phyloP scores from a whole-genome alignment of 2,329 filamentous ascomycete species.

The Simplicillium aogashimaense region DNA sequence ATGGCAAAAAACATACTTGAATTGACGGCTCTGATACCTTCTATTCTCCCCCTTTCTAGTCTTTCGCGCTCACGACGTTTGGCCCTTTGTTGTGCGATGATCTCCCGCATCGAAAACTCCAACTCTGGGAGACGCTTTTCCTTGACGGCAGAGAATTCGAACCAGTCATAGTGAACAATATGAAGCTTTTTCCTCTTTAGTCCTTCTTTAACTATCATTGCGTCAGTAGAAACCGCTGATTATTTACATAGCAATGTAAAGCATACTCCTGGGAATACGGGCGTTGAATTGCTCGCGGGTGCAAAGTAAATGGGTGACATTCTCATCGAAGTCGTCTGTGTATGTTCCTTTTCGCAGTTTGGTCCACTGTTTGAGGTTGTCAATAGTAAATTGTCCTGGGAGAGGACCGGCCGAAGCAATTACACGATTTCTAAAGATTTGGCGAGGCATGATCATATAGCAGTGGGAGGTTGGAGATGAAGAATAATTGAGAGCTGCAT shows the following conservation, averaged over 20 bases:
- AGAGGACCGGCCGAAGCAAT: slow-evolving; percentile 52
- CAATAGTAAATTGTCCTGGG: slow-evolving; percentile 31
- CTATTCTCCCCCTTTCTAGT: slow-evolving; percentile 25
- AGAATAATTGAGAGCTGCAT: background rate
- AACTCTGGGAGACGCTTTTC: slow-evolving; percentile 19
- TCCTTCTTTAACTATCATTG: slow-evolving; percentile 23
- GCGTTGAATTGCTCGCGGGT: slow-evolving; percentile 50
- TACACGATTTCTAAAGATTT: slow-evolving; percentile 40
- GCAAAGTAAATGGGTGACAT: slow-evolving; percentile 65
- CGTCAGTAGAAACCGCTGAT: slow-evolving; percentile 1
- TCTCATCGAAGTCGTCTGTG: slow-evolving; percentile 34
- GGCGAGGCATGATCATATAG: slow-evolving; percentile 16
- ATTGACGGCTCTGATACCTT: slow-evolving; percentile 34
- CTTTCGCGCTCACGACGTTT: slow-evolving; percentile 20
- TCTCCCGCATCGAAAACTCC: slow-evolving; percentile 31
- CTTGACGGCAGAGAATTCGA: slow-evolving; percentile 31
- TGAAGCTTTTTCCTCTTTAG: slow-evolving; percentile 24
- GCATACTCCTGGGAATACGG: slow-evolving; percentile 23
- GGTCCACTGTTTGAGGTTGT: slow-evolving; percentile 59
- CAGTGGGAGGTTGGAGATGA: background rate
- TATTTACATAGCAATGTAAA: background rate
- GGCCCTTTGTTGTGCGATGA: slow-evolving; percentile 18
- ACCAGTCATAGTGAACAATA: slow-evolving; percentile 42
- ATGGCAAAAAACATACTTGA: slow-evolving; percentile 28
- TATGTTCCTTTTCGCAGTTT: slow-evolving; percentile 50